Evolutionary conservation across 768 basidiomycete genomes (phyloP).

Genomic region (Russula brevipes): DNA sequence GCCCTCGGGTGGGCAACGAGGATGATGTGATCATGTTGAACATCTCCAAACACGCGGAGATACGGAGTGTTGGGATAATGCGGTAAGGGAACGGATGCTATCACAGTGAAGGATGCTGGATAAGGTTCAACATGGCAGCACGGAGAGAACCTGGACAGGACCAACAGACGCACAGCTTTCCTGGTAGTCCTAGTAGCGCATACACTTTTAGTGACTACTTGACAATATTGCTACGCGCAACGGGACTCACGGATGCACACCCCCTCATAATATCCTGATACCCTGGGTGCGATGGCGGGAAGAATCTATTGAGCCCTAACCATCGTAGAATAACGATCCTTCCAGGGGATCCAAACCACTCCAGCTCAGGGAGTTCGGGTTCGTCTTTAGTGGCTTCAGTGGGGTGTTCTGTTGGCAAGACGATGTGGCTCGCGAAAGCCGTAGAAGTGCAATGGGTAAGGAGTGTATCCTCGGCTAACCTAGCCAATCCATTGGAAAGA

Average conservation of each 20-base stretch:
- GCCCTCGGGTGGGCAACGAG: conserved; percentile 29
- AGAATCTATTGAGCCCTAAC: conserved; percentile 61
- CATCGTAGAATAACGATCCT: conserved; percentile 61
- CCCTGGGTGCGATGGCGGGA: conserved; percentile 41
- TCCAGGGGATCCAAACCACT: conserved; percentile 35
- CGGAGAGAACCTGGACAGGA: not conserved
- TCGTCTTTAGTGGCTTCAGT: conserved; percentile 20
- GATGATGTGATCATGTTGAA: conserved; percentile 48
- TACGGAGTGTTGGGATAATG: conserved; percentile 33
- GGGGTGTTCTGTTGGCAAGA: conserved; percentile 27
- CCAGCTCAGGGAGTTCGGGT: not conserved
- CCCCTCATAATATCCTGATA: conserved; percentile 45
- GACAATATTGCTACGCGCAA: not conserved
- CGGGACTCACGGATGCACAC: conserved; percentile 52
- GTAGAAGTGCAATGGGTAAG: conserved; percentile 48
- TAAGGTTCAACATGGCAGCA: not conserved
- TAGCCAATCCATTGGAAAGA: not conserved
- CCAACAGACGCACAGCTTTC: conserved; percentile 54
- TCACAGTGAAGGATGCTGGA: conserved; percentile 61
- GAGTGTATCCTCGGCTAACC: conserved; percentile 32
- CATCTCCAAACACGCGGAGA: conserved; percentile 38
- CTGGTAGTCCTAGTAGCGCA: conserved; percentile 55
- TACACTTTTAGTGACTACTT: not conserved
- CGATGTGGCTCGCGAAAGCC: conserved; percentile 38
- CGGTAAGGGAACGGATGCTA: conserved; percentile 47